Evolutionary conservation across 2,329 filamentous ascomycete genomes (phyloP), one percentile per base, ranked within the genome.

Genomic region (Acrocalymma vagum): DNA sequence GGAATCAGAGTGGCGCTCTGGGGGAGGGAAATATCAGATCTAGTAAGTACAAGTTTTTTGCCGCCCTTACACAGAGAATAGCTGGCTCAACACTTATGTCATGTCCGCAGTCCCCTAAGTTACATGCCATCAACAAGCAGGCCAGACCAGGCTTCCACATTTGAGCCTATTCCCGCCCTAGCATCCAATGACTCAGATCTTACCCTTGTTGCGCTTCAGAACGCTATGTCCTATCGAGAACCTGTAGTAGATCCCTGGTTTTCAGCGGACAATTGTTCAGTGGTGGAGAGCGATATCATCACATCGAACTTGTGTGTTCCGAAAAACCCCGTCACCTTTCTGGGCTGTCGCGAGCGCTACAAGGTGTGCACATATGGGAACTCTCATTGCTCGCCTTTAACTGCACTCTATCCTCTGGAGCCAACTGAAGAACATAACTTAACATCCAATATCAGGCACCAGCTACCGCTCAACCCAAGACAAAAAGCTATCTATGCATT

Each of bases 261-360:
- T 30, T 29, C 21, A 11, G 42, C 49, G 3, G 14, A 38, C 22
- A 36, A 26, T 20, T 44, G 34, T n/a, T 2, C 10, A 3, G 22
- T 18, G 2, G 15, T 11, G 2, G n/a, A 13, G 1, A 21, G 14
- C 2, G 6, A 24, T 2, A 29, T 9, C 13, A 11, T 38, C 15
- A 35, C 32, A 14, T n/a, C 31, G 5, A 11, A 27, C 1, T 8
- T 27, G 16, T 53, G 18, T 16, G 15, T 1, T 9, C 22, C 49
- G 3, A 39, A 38, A 9, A 29, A 49, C 21, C 13, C 36, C 2
- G n/a, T 37, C 11, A 36, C 45, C 10, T 53, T 46, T 31, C 24
- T 53, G 10, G 42, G 35, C 11, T 53, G 49, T 21, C 16, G 30
- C 22, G 45, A 53, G 22, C 35, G 28, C 5, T 49, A 49, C 25